Base-by-base conservation (phyloP, 2,329 filamentous ascomycete species). In the Zasmidium citrigriseum region DNA sequence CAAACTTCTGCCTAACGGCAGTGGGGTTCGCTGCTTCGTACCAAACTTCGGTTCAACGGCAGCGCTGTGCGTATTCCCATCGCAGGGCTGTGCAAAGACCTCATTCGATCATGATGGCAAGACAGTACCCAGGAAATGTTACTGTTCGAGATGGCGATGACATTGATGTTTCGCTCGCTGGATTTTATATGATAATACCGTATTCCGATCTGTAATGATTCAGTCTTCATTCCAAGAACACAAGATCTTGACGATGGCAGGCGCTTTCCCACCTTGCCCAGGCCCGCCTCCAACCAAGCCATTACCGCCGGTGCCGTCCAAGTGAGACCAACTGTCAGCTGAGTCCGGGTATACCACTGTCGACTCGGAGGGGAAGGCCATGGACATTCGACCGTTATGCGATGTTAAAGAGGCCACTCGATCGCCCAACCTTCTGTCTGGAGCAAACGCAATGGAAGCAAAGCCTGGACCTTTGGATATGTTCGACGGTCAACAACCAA, bases 201-300 rank as follows among this genome's bases (percentile, higher is more conserved):
- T 16, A 7, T 9, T 41, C 34, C 4, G 34, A 4, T 41, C 34
- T 41, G 34, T 10, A 27, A 27, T n/a, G n/a, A n/a, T n/a, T n/a
- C n/a, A n/a, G n/a, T n/a, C n/a, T n/a, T n/a, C n/a, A n/a, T n/a
- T n/a, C n/a, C n/a, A 18, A 41, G 34, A 41, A 41, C 34, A 41
- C 14, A 41, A n/a, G 14, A 41, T 41, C 34, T 11, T 16, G 18
- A 16, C 4, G 5, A 62, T 64, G 61, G 57, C 52, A 46, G 54
- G 52, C 20, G 59, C 46, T 23, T 62, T 48, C 20, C 61, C 59
- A 41, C 54, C 59, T 21, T 59, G 57, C 46, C 59, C 61, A 59
- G 61, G 57, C 46, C 61, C 59, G 25, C 59, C 61, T 46, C 57
- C 59, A n/a, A 64, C 57, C 23, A 57, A 52, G 45, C 59, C 57